Evolutionary conservation across 225 moss, liverwort and hornwort genomes (phyloP).

Genomic region (Asterella californica): DNA sequence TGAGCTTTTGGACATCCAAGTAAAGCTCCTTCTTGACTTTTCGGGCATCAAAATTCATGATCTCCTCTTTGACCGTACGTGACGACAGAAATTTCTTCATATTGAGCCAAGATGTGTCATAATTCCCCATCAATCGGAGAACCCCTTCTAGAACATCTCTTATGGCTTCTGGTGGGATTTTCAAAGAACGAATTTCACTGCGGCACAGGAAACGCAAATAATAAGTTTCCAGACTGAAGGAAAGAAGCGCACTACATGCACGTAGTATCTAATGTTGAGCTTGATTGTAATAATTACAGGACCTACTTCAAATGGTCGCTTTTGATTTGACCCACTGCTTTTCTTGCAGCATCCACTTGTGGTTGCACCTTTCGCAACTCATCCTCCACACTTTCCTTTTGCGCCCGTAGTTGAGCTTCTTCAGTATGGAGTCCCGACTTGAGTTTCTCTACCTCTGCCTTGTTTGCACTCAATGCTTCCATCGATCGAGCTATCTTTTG

Average conservation of each 20-base stretch:
- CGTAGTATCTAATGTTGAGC: neutral
- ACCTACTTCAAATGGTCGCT: conserved; percentile 41
- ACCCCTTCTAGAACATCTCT: conserved; percentile 43
- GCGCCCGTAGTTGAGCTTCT: conserved; percentile 34
- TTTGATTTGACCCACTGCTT: conserved; percentile 40
- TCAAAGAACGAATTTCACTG: conserved; percentile 41
- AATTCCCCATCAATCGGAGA: conserved; percentile 35
- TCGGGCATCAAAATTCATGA: conserved; percentile 40
- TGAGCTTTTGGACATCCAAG: conserved; percentile 35
- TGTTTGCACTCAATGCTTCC: conserved; percentile 29
- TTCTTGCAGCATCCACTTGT: conserved; percentile 42
- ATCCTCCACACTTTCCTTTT: conserved; percentile 32
- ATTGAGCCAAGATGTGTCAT: conserved; percentile 42
- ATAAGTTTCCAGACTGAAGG: neutral
- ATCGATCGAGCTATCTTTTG: conserved; percentile 31
- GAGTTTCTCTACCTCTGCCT: conserved; percentile 37
- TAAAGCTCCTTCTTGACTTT: conserved; percentile 30
- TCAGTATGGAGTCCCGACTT: conserved; percentile 24
- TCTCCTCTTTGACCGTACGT: conserved; percentile 38
- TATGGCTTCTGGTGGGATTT: conserved; percentile 40
- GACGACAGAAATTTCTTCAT: conserved; percentile 36
- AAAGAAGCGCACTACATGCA: neutral
- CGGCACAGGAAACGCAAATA: neutral
- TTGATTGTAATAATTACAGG: neutral
- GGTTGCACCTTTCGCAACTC: conserved; percentile 40